These are phyloP conservation scores for Ustilago tritici DNA, from an alignment of 1,284 basidiomycete genomes.

Conservation along the genomic window DNA sequence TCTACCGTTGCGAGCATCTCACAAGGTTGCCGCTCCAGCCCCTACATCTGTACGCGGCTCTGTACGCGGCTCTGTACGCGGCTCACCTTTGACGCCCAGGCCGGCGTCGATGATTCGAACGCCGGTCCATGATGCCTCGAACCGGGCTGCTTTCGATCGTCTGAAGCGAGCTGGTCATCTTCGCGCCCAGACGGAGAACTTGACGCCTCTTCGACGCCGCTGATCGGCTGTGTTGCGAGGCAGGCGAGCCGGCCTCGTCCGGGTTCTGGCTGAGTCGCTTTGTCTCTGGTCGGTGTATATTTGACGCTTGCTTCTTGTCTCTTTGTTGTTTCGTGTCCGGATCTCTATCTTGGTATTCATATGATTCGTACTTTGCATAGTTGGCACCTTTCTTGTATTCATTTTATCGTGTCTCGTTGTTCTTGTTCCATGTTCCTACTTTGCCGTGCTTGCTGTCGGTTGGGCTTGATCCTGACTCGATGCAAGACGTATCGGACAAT, in stretches of 20 bases:
- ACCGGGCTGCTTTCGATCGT: constrained; percentile 46
- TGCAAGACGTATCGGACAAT: constrained; percentile 28
- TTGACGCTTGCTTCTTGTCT: neutral
- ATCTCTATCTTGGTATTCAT: neutral
- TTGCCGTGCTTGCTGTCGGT: constrained; percentile 11
- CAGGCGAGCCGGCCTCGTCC: constrained; percentile 17
- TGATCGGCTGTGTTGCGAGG: neutral
- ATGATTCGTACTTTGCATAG: constrained; percentile 7
- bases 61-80: constrained; percentile 24
- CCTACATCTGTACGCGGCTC: constrained; percentile 25
- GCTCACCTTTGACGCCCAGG: constrained; percentile 19
- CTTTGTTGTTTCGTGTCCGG: neutral
- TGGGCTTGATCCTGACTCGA: neutral
- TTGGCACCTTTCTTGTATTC: neutral
- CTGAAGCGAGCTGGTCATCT: constrained; percentile 50
- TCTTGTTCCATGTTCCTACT: constrained; percentile 6
- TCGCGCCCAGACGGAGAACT: constrained; percentile 44
- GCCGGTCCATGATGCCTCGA: constrained; percentile 34
- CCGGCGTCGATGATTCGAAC: constrained; percentile 42
- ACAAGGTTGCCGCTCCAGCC: constrained; percentile 13
- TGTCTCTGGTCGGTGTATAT: neutral
- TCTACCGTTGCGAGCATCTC: constrained; percentile 28
- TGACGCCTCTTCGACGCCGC: constrained; percentile 42
- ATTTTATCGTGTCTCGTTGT: neutral
- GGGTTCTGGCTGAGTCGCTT: neutral